Conservation (phyloP, 768 basidiomycete genomes). For the Russula sp. region DNA sequence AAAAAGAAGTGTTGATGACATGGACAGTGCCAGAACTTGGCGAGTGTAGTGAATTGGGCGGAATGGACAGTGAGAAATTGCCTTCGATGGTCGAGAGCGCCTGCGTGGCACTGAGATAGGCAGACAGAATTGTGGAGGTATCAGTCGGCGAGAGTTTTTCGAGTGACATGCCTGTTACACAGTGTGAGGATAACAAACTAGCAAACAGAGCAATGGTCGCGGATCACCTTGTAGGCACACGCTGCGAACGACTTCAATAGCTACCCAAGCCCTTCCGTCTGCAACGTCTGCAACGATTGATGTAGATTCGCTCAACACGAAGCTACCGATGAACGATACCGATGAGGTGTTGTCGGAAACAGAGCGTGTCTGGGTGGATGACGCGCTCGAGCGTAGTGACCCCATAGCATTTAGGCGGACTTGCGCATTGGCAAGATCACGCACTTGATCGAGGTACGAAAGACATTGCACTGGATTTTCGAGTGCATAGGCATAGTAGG, state of each 20-base stretch:
- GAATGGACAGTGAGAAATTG: constrained; percentile 41
- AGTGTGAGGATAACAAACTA: constrained; percentile 7
- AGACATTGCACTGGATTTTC: constrained; percentile 65
- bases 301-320: constrained; percentile 44
- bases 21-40: constrained; percentile 37
- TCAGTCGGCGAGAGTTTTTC: constrained; percentile 57
- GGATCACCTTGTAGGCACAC: constrained; percentile 71
- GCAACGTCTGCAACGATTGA: constrained; percentile 51
- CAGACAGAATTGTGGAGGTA: constrained; percentile 50
- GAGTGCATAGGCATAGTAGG: constrained; percentile 79
- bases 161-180: constrained; percentile 63
- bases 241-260: constrained; percentile 71
- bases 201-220: neutral
- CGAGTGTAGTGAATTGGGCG: constrained; percentile 36
- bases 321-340: constrained; percentile 49
- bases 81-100: constrained; percentile 50
- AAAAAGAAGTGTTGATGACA: constrained; percentile 55
- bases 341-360: constrained; percentile 41
- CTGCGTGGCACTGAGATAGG: constrained; percentile 55
- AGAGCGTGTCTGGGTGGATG: constrained; percentile 40
- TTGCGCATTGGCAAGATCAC: constrained; percentile 53
- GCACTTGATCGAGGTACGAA: constrained; percentile 52
- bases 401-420: constrained; percentile 49
- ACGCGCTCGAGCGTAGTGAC: constrained; percentile 43
- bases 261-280: constrained; percentile 70